Evolutionary conservation across 192 early-diverging fungal genomes (phyloP).

Genomic region (Gigaspora rosea): DNA sequence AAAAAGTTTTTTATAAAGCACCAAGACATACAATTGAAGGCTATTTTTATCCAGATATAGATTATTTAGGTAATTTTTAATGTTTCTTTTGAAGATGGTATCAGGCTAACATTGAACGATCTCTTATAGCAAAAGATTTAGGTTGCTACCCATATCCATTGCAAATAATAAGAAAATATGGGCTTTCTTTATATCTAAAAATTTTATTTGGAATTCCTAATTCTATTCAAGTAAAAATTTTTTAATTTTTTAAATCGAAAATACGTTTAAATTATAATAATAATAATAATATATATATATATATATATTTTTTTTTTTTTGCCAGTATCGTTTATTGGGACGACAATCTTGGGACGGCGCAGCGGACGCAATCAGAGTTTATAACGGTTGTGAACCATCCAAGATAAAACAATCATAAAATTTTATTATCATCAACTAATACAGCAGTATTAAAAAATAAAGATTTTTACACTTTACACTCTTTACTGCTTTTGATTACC

Average conservation of each 20-base stretch:
- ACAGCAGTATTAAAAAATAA: too few relatives aligned
- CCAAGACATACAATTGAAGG: conserved; percentile 57
- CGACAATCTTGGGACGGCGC: conserved; percentile 32
- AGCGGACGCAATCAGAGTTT: neutral
- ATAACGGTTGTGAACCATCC: neutral
- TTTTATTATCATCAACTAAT: too few relatives aligned
- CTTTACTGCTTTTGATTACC: too few relatives aligned
- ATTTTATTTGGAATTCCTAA: conserved; percentile 38
- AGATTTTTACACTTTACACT: too few relatives aligned
- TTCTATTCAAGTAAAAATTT: conserved; percentile 24
- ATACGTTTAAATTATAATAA: neutral
- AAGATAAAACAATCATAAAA: too few relatives aligned
- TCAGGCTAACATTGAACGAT: too few relatives aligned
- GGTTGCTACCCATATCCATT: conserved; percentile 49
- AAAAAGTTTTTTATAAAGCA: conserved; percentile 34
- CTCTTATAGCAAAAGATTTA: conserved; percentile 31
- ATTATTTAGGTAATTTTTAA: conserved; percentile 36
- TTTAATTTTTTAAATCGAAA: neutral
- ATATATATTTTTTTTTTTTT: neutral
- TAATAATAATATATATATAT: too few relatives aligned
- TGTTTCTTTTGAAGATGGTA: too few relatives aligned
- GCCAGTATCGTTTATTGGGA: conserved; percentile 40
- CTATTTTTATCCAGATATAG: conserved; percentile 47
- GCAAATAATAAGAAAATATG: conserved; percentile 37
- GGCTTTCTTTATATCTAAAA: conserved; percentile 17